Conservation (phyloP, 129 eudicot genomes). For the Flaveria ramosissima region DNA sequence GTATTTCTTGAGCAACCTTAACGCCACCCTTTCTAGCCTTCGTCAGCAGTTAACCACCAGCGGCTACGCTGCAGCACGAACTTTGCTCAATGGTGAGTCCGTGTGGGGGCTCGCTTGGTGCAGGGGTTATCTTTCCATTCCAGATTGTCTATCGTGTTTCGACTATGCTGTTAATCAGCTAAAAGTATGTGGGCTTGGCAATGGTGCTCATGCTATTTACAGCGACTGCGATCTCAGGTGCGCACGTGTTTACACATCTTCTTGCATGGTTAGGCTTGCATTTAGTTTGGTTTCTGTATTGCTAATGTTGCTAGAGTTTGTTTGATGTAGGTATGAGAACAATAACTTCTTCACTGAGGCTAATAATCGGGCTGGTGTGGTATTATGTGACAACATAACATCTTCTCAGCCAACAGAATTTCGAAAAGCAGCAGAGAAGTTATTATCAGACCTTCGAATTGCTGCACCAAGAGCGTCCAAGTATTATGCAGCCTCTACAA, state of each 20-base stretch:
- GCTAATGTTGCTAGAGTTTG: neutral
- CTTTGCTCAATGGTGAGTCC: conserved; percentile 54
- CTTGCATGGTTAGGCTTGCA: neutral
- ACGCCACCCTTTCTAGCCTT: conserved; percentile 57
- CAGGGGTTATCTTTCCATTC: conserved; percentile 50
- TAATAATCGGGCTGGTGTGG: conserved; percentile 47
- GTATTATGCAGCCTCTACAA: conserved; percentile 48
- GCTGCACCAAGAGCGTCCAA: conserved; percentile 55
- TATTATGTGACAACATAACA: conserved; percentile 51
- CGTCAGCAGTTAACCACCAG: conserved; percentile 42
- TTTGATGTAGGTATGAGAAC: conserved; percentile 53
- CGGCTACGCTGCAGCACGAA: conserved; percentile 50
- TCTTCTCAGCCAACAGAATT: conserved; percentile 45
- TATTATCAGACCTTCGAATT: conserved; percentile 49
- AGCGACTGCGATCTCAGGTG: conserved; percentile 75
- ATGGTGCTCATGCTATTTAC: conserved; percentile 70
- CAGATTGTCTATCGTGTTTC: conserved; percentile 57
- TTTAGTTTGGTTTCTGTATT: neutral
- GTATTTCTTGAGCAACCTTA: conserved; percentile 52
- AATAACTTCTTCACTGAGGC: conserved; percentile 49
- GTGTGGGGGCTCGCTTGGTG: conserved; percentile 73
- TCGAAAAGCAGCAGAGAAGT: conserved; percentile 29
- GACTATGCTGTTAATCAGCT: conserved; percentile 51
- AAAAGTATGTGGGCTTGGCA: conserved; percentile 57
- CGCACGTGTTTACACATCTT: neutral